Percentiles rank a stretch among this genome's conserved stretches.
phyloP scores from a whole-genome alignment of 352 stramenopile species.

The Pythium plurisporium region DNA sequence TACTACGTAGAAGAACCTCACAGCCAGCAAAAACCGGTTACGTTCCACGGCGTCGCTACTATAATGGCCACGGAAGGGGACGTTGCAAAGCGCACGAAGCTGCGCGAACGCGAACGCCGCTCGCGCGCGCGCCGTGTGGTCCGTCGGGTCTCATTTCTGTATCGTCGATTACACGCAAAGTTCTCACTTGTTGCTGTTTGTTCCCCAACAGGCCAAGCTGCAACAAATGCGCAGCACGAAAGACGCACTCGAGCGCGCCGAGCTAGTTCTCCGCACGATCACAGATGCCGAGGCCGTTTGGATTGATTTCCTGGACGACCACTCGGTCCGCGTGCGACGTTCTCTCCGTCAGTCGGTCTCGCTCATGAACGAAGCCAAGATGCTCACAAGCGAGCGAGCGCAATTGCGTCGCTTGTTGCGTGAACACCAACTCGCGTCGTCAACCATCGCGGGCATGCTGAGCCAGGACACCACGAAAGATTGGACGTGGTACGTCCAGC shows the following conservation, averaged over 20 bases:
- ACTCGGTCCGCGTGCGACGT: background rate
- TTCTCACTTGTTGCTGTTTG: too few species aligned
- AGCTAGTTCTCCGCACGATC: background rate
- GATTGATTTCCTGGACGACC: constrained; percentile 2
- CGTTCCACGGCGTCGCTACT: too few species aligned
- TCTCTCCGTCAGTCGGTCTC: background rate
- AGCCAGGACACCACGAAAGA: background rate
- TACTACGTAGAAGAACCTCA: too few species aligned
- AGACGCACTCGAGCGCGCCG: background rate
- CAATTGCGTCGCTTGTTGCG: background rate
- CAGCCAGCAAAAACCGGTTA: too few species aligned
- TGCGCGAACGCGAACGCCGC: too few species aligned
- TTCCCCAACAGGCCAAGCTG: too few species aligned
- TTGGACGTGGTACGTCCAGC: background rate
- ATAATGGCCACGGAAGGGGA: too few species aligned
- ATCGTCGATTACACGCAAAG: too few species aligned
- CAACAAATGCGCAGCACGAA: background rate
- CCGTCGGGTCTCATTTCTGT: too few species aligned
- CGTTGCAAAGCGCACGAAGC: too few species aligned
- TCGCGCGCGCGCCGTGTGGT: too few species aligned
- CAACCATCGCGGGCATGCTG: background rate
- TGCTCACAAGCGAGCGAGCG: background rate
- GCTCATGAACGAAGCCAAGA: background rate
- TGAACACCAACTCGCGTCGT: background rate
- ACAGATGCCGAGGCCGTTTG: background rate